Evolutionary conservation across 345 rosid species (phyloP).

Genomic region (Citropsis articulata): DNA sequence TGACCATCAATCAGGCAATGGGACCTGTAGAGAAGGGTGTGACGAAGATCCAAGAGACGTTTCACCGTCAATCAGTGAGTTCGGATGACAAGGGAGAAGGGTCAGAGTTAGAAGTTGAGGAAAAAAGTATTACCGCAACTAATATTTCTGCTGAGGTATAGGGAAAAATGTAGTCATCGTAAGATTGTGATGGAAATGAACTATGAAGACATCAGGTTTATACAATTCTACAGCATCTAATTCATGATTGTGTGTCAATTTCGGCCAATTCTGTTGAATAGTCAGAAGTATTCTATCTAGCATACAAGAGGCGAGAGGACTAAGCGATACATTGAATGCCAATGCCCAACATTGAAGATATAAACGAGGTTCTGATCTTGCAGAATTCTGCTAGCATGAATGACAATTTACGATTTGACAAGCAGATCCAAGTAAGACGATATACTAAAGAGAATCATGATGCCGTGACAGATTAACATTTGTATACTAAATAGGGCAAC

Average conservation of each 20-base stretch:
- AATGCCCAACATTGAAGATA: neutral
- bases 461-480: neutral
- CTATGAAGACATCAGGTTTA: neutral
- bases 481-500: neutral
- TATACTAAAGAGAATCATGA: neutral
- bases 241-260: neutral
- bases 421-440: neutral
- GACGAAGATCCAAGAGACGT: conserved; percentile 66
- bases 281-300: neutral
- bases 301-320: neutral
- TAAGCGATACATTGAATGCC: neutral
- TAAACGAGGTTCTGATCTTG: neutral
- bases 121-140: conserved; percentile 9
- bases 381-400: neutral
- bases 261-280: neutral
- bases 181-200: neutral
- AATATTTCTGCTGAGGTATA: conserved; percentile 1
- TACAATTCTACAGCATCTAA: neutral
- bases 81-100: conserved; percentile 33
- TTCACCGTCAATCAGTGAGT: conserved; percentile 41
- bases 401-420: neutral
- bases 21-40: conserved; percentile 85
- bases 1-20: conserved; percentile 87
- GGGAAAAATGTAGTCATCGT: neutral
- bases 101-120: conserved; percentile 36